Evolutionary conservation across 2,329 filamentous ascomycete genomes (phyloP), one percentile per base, ranked within the genome.

Genomic region (Aphanocladium album): DNA sequence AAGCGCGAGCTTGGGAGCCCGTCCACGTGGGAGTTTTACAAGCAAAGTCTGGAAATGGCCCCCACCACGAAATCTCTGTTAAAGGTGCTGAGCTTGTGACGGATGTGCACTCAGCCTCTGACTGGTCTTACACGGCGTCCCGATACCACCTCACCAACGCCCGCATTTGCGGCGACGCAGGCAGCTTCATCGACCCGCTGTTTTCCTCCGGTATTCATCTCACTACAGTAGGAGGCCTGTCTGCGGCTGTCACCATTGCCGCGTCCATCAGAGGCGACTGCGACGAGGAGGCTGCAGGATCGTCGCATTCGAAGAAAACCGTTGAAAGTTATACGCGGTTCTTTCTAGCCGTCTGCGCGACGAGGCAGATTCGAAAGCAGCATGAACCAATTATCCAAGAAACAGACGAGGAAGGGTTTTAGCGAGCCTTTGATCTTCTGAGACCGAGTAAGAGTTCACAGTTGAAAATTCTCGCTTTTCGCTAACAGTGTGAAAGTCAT

Each of bases 131-230:
- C 65, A 77, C 69, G 50, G 73, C 80, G 4, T 71, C 74, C 0
- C 60, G 67, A 0, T 82, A 82, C 63, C 73, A 77, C 1, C 59
- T 67, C n/a, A 72, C 73, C 1, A 62, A 74, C 57, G 64, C 71
- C 3, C 77, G 78, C 19, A 71, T 80, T 12, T 72, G 68, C 5
- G 79, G 79, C 1, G 79, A 82, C 61, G 79, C 79, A 0, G 79
- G 77, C 1, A 76, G 73, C 63, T 82, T 82, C 63, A 79, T 81
- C 61, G 79, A 81, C 60, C 78, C 78, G 0, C 76, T 73, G 61
- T 82, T 81, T 67, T 79, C 76, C 0, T 81, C 78, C 0, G 79
- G 79, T 11, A 72, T 78, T 3, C 79, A 82, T 62, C 67, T 82
- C 1, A 79, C 79, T 1, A 39, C 81, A 0, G 62, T 69, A 0